Evolutionary conservation across 768 basidiomycete genomes (phyloP), one percentile per base, ranked within the genome.

Genomic region (Termitomyces titanicus): DNA sequence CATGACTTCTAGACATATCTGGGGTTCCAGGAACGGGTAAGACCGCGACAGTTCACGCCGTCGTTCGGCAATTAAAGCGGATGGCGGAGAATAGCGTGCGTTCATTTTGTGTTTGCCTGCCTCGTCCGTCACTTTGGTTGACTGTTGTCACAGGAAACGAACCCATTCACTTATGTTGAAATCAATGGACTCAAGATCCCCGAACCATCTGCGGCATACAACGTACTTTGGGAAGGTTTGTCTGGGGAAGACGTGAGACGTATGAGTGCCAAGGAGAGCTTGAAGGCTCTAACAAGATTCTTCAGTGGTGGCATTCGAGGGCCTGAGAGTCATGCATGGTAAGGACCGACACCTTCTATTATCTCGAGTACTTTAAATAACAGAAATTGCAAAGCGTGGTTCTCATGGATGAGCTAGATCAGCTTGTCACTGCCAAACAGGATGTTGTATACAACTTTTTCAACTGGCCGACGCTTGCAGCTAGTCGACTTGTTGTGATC

Each of bases 361-460:
- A 53, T 51, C n/a, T n/a, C 34, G 9, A 33, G 22, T 15, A 15
- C 18, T 40, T 11, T 53, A 34, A 47, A 43, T 55, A 29, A 37
- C 52, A 34, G 49, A 22, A 37, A 49, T 46, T n/a, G 24, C 39
- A 34, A 60, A 98, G 94, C 54, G 89, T 98, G 5, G 94, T 98
- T 5, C 77, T 99, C 15, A 98, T 99, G 92, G 96, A 99, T 68
- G 97, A 99, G 71, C 80, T 99, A 5, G 97, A 99, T 71, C 97
- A 98, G 68, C 79, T 99, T 27, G 85, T 98, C 62, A 98, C 96
- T 1, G 77, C 89, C 17, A 97, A 97, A 67, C 96, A 99, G 68
- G 96, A 99, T 55, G 96, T 99, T 10, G 90, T 99, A 20, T 99
- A 99, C 72, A 98, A 98, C 66, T 98, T 99, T 72, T 98, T 98